Evolutionary conservation across 2,329 filamentous ascomycete species (phyloP), one percentile per base, ranked within the genome.

Genomic region (Trematosphaeria pertusa): DNA sequence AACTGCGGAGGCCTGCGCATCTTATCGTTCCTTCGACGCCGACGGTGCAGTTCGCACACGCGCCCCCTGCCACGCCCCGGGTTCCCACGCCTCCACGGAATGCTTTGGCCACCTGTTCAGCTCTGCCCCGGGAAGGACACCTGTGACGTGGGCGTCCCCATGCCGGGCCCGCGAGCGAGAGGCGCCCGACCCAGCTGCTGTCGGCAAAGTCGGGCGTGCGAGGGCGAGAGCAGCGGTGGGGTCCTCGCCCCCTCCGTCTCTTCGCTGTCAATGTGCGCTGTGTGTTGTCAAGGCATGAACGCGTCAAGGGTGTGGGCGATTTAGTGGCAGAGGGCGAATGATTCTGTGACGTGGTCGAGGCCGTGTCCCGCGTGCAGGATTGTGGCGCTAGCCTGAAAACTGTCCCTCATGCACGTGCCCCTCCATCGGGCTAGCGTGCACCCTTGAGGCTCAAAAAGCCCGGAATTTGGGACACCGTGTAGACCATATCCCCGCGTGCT

Each of bases 21-120:
- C 39, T 32, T 36, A 35, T 30, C 36, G 34, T 50, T 35, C 48
- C 43, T 32, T 31, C 26, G 34, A 34, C 38, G 19, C 28, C 20
- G 20, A 36, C 28, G 19, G 28, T 42, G 17, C 20, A 18, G 30
- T 34, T 22, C 22, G 17, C 8, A 12, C 18, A 30, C 36, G 31
- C n/a, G n/a, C n/a, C 15, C 45, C 45, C 30, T n/a, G 18, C 22
- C 38, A 21, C 35, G 12, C 26, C 35, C 30, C 35, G 24, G 24
- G 26, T 20, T 28, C n/a, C n/a, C n/a, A n/a, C 9, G 11, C n/a
- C 32, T 30, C 26, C 37, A 39, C 17, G 26, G 12, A 28, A 33
- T 49, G 50, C 50, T 53, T 30, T 49, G 50, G 37, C 50, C 50
- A 53, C 37, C 42, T 17, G 46, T 53, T 53, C 50, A 28, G 33